These are phyloP conservation scores for Aspergillus udagawae DNA, from an alignment of 2,329 filamentous ascomycete species.

Conservation along the genomic window DNA sequence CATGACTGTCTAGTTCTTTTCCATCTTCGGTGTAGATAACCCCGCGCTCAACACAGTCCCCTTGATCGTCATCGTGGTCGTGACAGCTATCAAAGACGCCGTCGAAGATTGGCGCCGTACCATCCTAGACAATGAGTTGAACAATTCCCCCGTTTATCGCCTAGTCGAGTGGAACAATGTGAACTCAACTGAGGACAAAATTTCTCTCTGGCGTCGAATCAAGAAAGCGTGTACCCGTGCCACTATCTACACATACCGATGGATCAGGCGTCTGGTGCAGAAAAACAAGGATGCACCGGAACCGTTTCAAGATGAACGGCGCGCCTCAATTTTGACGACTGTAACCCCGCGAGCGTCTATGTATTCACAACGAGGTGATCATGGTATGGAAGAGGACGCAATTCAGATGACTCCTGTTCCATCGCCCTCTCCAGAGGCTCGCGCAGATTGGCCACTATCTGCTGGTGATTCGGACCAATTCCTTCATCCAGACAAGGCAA, in stretches of 20 bases:
- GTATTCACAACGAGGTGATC: slow-evolving; percentile 47
- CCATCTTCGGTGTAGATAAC: slow-evolving; percentile 89
- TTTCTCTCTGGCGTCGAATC: slow-evolving; percentile 79
- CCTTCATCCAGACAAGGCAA: slow-evolving; percentile 29
- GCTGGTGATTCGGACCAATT: slow-evolving; percentile 27
- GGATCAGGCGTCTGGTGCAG: slow-evolving; percentile 47
- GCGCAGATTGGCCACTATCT: slow-evolving; percentile 39
- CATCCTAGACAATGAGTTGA: slow-evolving; percentile 84
- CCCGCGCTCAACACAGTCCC: slow-evolving; percentile 87
- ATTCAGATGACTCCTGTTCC: slow-evolving; percentile 96
- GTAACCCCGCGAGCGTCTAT: slow-evolving; percentile 54
- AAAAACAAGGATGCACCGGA: slow-evolving; percentile 40
- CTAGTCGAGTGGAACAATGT: slow-evolving; percentile 87
- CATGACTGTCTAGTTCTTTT: slow-evolving; percentile 66
- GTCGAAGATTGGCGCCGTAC: slow-evolving; percentile 95
- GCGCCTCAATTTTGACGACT: slow-evolving; percentile 64
- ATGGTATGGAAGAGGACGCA: slow-evolving; percentile 53
- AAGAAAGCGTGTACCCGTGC: slow-evolving; percentile 79
- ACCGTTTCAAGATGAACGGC: slow-evolving; percentile 48
- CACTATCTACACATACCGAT: slow-evolving; percentile 53
- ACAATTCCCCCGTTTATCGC: slow-evolving; percentile 92
- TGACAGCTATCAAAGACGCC: slow-evolving; percentile 90
- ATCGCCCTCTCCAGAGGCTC: slow-evolving; percentile 64
- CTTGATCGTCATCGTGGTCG: slow-evolving; percentile 82
- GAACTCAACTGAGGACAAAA: slow-evolving; percentile 81